Base-by-base conservation (phyloP, 1,139 yeast genomes). In the Kodamaea ohmeri region DNA sequence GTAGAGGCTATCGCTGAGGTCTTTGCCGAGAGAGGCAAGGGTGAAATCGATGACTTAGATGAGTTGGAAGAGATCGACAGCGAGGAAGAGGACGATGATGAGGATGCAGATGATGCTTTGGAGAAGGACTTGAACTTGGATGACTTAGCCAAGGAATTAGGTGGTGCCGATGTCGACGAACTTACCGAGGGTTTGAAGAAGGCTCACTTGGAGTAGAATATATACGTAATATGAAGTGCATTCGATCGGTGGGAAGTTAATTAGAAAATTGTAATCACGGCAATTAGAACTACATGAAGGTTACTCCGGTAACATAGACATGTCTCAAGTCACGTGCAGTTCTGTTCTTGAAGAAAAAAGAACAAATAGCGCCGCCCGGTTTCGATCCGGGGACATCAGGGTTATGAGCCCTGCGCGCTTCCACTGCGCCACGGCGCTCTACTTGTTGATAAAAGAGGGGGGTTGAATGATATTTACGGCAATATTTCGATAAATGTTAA, bases 391-490 rank as follows among this genome's bases (percentile, higher is more conserved):
- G 94, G 96, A 86, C 96, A 83, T 87, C 95, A 86, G 96, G 96
- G 96, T 88, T 88, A 88, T 87, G 94, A 84, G 94, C 94, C 94
- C 95, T 83, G 95, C 95, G 94, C 95, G 95, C 95, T 86, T 84
- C 95, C 95, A 79, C 95, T 86, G 95, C 95, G 95, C 92, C 94
- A 85, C 88, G 79, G 81, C 85, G 87, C 86, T 69, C 30, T 27
- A 27, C 5, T 27, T 16, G 30, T 16, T 27, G 30, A 20, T 20
- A 5, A 24, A n/a, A 24, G 26, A 24, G n/a, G 26, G 12, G n/a
- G n/a, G n/a, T n/a, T n/a, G n/a, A n/a, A n/a, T n/a, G n/a, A n/a
- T n/a, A n/a, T n/a, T n/a, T n/a, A n/a, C n/a, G n/a, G n/a, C n/a
- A n/a, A n/a, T n/a, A n/a, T n/a, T n/a, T n/a, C n/a, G n/a, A n/a